A percentile compares a stretch with the other conserved stretches of the same genome.
Evolutionary conservation across 805 yeast species (phyloP).

Genomic region (Saccharomyces jurei): DNA sequence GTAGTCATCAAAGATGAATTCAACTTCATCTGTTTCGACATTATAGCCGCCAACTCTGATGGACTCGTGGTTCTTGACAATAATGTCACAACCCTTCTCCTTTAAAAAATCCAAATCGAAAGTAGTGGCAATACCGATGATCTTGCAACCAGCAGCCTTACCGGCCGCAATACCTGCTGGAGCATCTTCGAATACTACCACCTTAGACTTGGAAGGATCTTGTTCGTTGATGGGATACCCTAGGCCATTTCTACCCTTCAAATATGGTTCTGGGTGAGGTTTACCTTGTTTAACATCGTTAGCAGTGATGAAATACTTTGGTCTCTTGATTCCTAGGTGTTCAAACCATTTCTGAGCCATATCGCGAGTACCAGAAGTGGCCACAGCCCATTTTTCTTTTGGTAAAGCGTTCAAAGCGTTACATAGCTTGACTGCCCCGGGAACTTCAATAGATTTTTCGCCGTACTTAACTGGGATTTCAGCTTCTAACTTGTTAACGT

Average conservation of each 20-base stretch:
- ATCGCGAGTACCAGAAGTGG: slow-evolving; percentile 72
- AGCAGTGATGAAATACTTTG: slow-evolving; percentile 74
- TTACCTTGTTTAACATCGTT: slow-evolving; percentile 72
- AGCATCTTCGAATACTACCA: slow-evolving; percentile 79
- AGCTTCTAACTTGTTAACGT: slow-evolving; percentile 59
- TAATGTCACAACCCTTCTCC: slow-evolving; percentile 74
- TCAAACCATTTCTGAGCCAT: slow-evolving; percentile 76
- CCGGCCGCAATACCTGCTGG: slow-evolving; percentile 85
- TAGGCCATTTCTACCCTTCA: slow-evolving; percentile 40
- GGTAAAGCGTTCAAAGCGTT: slow-evolving; percentile 44
- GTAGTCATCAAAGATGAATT: slow-evolving; percentile 33
- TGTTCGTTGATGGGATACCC: slow-evolving; percentile 32
- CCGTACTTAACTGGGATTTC: slow-evolving; percentile 67
- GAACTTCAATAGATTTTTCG: slow-evolving; percentile 62
- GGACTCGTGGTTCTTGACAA: slow-evolving; percentile 61
- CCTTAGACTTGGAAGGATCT: slow-evolving; percentile 33
- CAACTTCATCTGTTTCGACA: slow-evolving; percentile 34
- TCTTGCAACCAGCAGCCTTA: slow-evolving; percentile 71
- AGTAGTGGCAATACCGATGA: slow-evolving; percentile 77
- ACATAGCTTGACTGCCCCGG: slow-evolving; percentile 65
- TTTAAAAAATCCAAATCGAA: slow-evolving; percentile 61
- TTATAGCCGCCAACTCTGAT: slow-evolving; percentile 52
- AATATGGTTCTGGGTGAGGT: slow-evolving; percentile 82
- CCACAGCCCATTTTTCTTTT: slow-evolving; percentile 71
- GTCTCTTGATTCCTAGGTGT: slow-evolving; percentile 51